phyloP scores from a whole-genome alignment of 305 asterid species.

The Rubia peregrina region DNA sequence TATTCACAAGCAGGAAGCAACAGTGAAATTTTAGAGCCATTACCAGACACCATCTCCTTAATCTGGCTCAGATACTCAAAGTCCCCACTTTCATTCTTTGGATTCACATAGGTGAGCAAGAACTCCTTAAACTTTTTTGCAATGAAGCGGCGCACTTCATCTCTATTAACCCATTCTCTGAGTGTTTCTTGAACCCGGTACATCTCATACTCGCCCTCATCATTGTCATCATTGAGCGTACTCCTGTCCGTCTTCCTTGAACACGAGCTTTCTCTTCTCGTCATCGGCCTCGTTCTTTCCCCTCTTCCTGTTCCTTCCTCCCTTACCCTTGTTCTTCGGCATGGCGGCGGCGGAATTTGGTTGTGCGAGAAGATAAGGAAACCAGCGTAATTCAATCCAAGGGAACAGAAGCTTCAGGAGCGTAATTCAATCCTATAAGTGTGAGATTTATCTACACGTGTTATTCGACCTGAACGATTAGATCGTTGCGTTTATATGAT shows the following conservation, averaged over 20 bases:
- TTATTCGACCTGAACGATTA: no score
- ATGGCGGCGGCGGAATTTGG: constrained; percentile 14
- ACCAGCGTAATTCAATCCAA: not conserved
- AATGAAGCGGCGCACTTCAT: constrained; percentile 93
- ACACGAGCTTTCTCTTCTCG: constrained; percentile 84
- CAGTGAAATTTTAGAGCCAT: constrained; percentile 15
- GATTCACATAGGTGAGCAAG: constrained; percentile 75
- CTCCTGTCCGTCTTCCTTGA: constrained; percentile 92
- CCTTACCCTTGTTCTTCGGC: constrained; percentile 99
- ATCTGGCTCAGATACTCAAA: constrained; percentile 85
- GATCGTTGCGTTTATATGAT: no score
- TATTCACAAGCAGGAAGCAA: not conserved
- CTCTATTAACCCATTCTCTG: constrained; percentile 94
- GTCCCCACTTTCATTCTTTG: constrained; percentile 73
- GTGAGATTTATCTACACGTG: no score
- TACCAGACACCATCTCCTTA: constrained; percentile 93
- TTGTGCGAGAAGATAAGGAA: not conserved
- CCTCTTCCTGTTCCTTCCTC: constrained; percentile 92
- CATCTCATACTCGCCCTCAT: constrained; percentile 77
- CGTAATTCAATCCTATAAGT: no score
- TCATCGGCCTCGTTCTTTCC: constrained; percentile 97
- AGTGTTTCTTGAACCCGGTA: constrained; percentile 84
- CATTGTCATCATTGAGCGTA: constrained; percentile 92
- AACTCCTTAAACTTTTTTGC: constrained; percentile 87
- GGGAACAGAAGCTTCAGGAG: no score